Base-by-base conservation (phyloP, 805 yeast genomes). In the Blastobotrys terrestris region DNA sequence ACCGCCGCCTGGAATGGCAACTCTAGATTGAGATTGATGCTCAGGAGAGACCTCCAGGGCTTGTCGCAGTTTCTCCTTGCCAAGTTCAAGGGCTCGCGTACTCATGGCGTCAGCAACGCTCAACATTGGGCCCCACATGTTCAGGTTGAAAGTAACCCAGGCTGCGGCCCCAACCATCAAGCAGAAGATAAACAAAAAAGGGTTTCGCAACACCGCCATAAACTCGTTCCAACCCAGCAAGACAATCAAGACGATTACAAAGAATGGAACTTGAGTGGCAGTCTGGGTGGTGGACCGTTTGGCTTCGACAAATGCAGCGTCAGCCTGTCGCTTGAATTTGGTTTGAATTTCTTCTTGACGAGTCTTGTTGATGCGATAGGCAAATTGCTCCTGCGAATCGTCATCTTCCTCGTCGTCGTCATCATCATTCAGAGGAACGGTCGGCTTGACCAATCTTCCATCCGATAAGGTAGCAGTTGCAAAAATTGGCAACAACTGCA, bases 151-250 rank as follows among this genome's bases (percentile, higher is more conserved):
- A 54, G 89, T 76, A 49, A 86, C 77, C 64, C 85, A 88, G 1
- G 77, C 64, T 1, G 80, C 85, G 0, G 86, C 87, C 1, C 78
- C 78, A 0, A 76, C 45, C 8, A 89, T 49, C 44, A 91, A 65
- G 1, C 79, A 61, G 48, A 90, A 66, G 41, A 68, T 43, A 58
- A 91, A 81, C 60, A 86, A 78, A n/a, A 92, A 31, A 50, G 99
- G 97, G 65, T 87, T 91, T 57, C 95, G 78, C 44, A 94, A 64
- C 15, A 94, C 80, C 7, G 94, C 85, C 85, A 90, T 79, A 59
- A 94, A 84, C 73, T 94, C 97, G 67, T 91, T 91, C 97, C 97
- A 94, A 7, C 99, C 99, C 19, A 94, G 73, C 2, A 87, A 81
- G 1, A 85, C 67, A 20, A 94, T 71, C 13, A 92, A 63, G 8